Evolutionary conservation across 148 eudicot species (phyloP).

Genomic region (Arbutus unedo): DNA sequence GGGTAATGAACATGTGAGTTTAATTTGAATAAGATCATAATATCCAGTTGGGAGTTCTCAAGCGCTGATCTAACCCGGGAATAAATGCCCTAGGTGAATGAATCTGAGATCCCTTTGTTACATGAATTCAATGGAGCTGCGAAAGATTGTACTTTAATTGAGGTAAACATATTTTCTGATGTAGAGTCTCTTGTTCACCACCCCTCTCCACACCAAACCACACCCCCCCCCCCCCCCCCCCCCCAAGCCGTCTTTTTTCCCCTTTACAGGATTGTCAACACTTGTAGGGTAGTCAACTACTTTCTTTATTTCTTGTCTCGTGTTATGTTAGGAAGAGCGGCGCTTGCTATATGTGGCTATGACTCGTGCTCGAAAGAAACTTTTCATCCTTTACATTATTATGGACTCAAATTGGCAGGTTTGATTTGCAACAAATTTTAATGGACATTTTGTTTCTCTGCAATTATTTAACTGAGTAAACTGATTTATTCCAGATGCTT

Average conservation of each 20-base stretch:
- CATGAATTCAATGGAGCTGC: conserved; percentile 73
- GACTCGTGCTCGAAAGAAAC: conserved; percentile 92
- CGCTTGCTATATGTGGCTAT: conserved; percentile 86
- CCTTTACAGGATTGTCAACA: background rate
- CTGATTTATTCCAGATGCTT: conserved; percentile 57
- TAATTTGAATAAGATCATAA: background rate
- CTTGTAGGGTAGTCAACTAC: background rate
- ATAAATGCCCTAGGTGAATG: conserved; percentile 59
- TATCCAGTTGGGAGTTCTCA: conserved; percentile 8
- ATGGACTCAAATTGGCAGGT: conserved; percentile 98
- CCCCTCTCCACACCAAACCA: no score
- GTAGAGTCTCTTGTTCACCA: background rate
- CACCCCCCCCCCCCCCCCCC: background rate
- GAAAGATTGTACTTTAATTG: conserved; percentile 54
- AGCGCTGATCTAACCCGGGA: conserved; percentile 11
- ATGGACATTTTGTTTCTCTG: conserved; percentile 7
- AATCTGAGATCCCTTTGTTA: conserved; percentile 87
- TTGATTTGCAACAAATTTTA: conserved; percentile 10
- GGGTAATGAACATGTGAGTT: background rate
- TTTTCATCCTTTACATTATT: conserved; percentile 63
- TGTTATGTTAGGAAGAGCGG: no score
- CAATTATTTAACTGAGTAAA: background rate
- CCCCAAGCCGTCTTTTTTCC: background rate
- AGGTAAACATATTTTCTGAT: conserved; percentile 45
- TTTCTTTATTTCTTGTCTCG: background rate